These are phyloP conservation scores for Taphrina betulina DNA, from an alignment of 1,139 yeast genomes.

Conservation along the genomic window DNA sequence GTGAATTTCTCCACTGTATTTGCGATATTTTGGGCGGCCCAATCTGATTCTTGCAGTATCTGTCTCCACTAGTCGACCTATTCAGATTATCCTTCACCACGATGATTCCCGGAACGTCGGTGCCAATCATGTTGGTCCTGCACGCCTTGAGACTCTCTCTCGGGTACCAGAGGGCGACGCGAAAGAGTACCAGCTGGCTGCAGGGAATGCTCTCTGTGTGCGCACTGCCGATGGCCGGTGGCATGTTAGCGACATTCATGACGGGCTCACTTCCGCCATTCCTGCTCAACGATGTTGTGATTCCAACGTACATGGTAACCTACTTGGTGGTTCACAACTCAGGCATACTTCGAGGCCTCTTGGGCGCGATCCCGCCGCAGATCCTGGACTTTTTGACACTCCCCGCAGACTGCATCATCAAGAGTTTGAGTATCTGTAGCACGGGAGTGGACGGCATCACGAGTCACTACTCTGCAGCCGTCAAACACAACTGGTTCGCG, in stretches of 20 bases:
- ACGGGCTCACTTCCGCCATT: slow-evolving; percentile 28
- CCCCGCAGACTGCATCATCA: slow-evolving; percentile 23
- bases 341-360: slow-evolving; percentile 7
- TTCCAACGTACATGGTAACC: slow-evolving; percentile 27
- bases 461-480: slow-evolving; percentile 17
- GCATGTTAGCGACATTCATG: slow-evolving; percentile 22
- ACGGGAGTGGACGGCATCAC: slow-evolving; percentile 28
- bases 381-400: slow-evolving; percentile 13
- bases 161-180: slow-evolving; percentile 13
- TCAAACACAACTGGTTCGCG: slow-evolving; percentile 24
- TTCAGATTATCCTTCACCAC: slow-evolving; percentile 6
- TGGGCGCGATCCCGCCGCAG: slow-evolving; percentile 9
- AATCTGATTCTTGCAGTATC: neutral
- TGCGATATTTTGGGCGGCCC: neutral
- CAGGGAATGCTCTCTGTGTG: slow-evolving; percentile 27
- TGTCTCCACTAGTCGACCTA: slow-evolving; percentile 7
- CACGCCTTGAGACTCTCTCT: slow-evolving; percentile 26
- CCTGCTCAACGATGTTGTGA: slow-evolving; percentile 21
- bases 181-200: slow-evolving; percentile 14
- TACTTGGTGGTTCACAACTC: slow-evolving; percentile 10
- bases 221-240: slow-evolving; percentile 30
- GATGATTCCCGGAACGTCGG: slow-evolving; percentile 15
- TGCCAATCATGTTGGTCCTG: slow-evolving; percentile 24
- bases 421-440: slow-evolving; percentile 7
- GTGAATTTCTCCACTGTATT: neutral